Percentiles rank a stretch among this genome's conserved stretches.
Conservation (phyloP, 805 yeast species). For the Ogataea nakhonphanomensis region DNA sequence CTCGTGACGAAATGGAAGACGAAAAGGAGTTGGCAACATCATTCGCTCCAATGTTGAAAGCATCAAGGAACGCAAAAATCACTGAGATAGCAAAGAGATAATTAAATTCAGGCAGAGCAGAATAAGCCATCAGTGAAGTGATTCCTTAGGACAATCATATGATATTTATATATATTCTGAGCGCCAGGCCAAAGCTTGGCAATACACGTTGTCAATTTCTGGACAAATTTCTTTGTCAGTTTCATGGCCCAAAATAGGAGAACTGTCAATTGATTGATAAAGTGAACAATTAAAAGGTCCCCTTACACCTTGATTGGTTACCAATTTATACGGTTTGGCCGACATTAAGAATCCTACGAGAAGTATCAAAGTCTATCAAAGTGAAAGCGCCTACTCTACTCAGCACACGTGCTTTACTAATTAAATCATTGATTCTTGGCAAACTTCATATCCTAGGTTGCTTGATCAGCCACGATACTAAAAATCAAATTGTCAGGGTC, state of each 20-base stretch:
- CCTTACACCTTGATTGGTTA: too few species aligned
- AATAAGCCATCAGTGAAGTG: slow-evolving; percentile 1
- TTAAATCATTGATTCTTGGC: slow-evolving; percentile 4
- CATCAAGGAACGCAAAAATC: slow-evolving; percentile 73
- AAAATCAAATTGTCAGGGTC: neutral
- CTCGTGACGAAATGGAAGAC: slow-evolving; percentile 66
- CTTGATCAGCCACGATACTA: neutral
- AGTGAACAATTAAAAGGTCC: too few species aligned
- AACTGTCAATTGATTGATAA: too few species aligned
- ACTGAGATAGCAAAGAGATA: slow-evolving; percentile 67
- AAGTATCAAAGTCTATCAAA: too few species aligned
- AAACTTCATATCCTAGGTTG: neutral
- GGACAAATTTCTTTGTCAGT: too few species aligned
- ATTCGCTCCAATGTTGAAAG: slow-evolving; percentile 78
- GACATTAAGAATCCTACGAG: too few species aligned
- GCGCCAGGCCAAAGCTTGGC: too few species aligned
- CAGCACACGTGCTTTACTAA: neutral
- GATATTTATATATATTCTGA: too few species aligned
- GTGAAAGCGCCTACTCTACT: neutral
- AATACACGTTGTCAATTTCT: too few species aligned
- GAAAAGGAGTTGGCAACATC: slow-evolving; percentile 82
- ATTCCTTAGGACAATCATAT: too few species aligned
- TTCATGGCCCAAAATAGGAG: too few species aligned
- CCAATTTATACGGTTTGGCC: too few species aligned
- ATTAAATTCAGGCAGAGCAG: slow-evolving; percentile 43